phyloP scores from a whole-genome alignment of 768 basidiomycete genomes.

The Pleurotus sapidus region DNA sequence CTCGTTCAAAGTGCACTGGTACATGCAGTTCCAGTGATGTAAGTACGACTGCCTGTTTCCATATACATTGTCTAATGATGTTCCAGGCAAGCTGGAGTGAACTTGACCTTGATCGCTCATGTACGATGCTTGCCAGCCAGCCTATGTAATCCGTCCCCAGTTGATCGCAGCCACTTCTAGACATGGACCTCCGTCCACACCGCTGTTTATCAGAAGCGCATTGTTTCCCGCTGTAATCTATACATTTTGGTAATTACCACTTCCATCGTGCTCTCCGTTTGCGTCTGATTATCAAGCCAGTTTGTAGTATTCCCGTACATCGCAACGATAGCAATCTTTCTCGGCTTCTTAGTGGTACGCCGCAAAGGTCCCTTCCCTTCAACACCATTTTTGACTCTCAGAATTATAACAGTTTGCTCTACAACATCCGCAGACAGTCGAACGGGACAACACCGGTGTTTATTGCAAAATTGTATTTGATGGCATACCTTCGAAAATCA shows the following conservation, averaged over 20 bases:
- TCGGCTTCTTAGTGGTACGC: conserved; percentile 1
- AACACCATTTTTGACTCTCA: neutral
- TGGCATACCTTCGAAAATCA: conserved; percentile 3
- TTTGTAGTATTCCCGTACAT: neutral
- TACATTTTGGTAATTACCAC: neutral
- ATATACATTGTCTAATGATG: neutral
- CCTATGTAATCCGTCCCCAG: neutral
- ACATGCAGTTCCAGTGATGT: neutral
- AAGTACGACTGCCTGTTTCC: neutral
- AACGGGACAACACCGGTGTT: neutral
- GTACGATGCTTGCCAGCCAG: neutral
- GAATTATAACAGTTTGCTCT: neutral
- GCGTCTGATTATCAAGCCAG: neutral
- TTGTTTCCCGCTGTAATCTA: neutral
- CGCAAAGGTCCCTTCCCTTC: neutral
- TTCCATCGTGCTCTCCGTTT: neutral
- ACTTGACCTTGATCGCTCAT: neutral
- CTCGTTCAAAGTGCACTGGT: neutral
- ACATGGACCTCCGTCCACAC: neutral
- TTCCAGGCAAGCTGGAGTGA: neutral
- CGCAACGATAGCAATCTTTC: neutral
- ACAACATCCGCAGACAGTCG: neutral
- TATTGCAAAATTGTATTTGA: conserved; percentile 1
- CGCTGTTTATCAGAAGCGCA: neutral
- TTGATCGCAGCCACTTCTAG: neutral